These are phyloP conservation scores for Fusarium dimerum DNA, from an alignment of 2,329 filamentous ascomycete genomes.

Conservation along the genomic window DNA sequence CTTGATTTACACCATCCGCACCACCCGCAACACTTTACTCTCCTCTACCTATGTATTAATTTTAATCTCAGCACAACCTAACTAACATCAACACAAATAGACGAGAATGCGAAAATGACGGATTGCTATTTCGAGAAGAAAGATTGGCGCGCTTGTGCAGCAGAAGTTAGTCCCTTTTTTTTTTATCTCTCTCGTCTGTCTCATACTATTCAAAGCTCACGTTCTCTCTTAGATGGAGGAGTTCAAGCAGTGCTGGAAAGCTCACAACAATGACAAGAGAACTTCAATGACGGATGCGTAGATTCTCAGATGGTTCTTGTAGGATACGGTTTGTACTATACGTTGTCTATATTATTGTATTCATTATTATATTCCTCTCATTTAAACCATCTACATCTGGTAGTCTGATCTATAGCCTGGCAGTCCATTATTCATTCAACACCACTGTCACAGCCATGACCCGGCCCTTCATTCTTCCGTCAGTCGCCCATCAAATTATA, in stretches of 20 bases:
- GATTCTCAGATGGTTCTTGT: not conserved
- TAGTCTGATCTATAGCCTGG: no score
- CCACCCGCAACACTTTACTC: not conserved
- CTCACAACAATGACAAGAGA: constrained; percentile 80
- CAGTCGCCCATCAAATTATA: not conserved
- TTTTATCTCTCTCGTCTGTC: not conserved
- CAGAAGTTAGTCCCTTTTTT: constrained; percentile 68
- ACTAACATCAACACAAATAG: constrained; percentile 45
- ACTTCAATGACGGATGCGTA: constrained; percentile 72
- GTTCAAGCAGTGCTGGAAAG: constrained; percentile 91
- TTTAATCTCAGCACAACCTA: not conserved
- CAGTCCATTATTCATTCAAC: no score
- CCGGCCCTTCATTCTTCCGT: not conserved
- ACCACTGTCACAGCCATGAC: no score
- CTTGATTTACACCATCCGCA: not conserved
- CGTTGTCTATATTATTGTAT: not conserved
- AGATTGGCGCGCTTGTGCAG: constrained; percentile 87
- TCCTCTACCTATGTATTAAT: not conserved
- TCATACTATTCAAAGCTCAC: constrained; percentile 10
- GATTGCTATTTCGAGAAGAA: constrained; percentile 96
- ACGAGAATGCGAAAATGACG: constrained; percentile 86
- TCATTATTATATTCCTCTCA: no score
- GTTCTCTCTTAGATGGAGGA: constrained; percentile 70
- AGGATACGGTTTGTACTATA: not conserved
- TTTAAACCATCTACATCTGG: no score